These are phyloP conservation scores for Sarocladium strictum DNA, from an alignment of 2,329 filamentous ascomycete genomes.

Conservation along the genomic window DNA sequence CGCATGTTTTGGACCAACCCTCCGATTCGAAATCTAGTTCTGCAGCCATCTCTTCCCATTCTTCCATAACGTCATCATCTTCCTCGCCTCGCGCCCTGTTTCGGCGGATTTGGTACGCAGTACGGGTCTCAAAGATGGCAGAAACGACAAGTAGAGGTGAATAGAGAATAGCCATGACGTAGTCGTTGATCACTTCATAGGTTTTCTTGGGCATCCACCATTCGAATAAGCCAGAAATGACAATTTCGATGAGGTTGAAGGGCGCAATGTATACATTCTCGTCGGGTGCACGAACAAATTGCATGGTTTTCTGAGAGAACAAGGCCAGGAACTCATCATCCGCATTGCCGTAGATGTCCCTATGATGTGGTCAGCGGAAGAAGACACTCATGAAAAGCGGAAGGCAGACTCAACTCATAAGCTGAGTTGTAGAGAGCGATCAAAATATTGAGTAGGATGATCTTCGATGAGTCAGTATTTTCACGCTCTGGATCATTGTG, in stretches of 20 bases:
- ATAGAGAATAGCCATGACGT: constrained; percentile 82
- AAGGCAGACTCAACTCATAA: constrained; percentile 52
- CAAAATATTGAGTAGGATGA: constrained; percentile 84
- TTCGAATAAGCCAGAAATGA: constrained; percentile 74
- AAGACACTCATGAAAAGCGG: background rate
- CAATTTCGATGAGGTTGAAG: constrained; percentile 87
- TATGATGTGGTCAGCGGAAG: background rate
- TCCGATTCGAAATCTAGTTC: constrained; percentile 75
- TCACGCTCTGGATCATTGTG: constrained; percentile 1
- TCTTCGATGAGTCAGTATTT: constrained; percentile 21
- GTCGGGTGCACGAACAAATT: constrained; percentile 92
- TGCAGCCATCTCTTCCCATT: constrained; percentile 80
- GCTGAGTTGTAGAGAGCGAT: constrained; percentile 97
- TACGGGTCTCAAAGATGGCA: constrained; percentile 62
- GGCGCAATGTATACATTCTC: constrained; percentile 98
- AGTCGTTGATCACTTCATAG: constrained; percentile 82
- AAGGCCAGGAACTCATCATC: constrained; percentile 93
- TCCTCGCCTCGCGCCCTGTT: constrained; percentile 78
- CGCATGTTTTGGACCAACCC: constrained; percentile 78
- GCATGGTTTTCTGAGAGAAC: constrained; percentile 90
- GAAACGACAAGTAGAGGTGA: constrained; percentile 75
- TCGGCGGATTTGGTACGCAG: constrained; percentile 58
- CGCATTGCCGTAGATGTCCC: constrained; percentile 84
- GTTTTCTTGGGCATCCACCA: constrained; percentile 80
- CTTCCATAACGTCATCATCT: constrained; percentile 82